Percentiles rank a stretch among this genome's conserved stretches.
Conservation (phyloP, 495 filamentous ascomycete species). For the Hypoxylon lienhwacheense region DNA sequence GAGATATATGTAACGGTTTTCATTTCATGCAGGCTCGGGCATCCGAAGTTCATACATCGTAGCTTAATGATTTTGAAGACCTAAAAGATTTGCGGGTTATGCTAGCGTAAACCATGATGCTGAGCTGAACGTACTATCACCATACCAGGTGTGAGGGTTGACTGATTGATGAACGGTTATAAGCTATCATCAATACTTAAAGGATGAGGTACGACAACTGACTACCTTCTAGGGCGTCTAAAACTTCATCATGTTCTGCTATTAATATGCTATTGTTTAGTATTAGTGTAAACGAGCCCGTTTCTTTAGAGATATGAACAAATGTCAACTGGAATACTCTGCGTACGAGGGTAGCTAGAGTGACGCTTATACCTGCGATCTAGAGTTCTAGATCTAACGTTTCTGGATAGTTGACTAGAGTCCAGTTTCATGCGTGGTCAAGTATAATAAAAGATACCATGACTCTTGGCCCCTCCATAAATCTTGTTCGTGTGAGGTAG, state of each 20-base stretch:
- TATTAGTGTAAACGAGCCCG: no score
- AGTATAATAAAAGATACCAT: no score
- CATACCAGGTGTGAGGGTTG: slow-evolving; percentile 9
- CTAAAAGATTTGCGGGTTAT: slow-evolving; percentile 13
- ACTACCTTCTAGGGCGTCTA: neutral
- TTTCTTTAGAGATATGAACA: no score
- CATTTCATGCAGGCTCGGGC: slow-evolving; percentile 9
- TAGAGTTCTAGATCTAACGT: no score
- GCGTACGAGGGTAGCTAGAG: no score
- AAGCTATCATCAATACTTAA: slow-evolving; percentile 20
- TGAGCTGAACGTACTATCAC: slow-evolving; percentile 16
- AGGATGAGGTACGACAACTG: neutral
- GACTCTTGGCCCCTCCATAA: neutral
- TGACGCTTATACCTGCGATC: no score
- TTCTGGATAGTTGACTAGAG: no score
- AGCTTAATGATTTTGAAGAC: slow-evolving; percentile 15
- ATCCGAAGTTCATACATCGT: slow-evolving; percentile 12
- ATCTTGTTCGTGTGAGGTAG: neutral
- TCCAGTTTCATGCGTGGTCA: no score
- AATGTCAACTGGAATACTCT: no score
- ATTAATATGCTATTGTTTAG: no score
- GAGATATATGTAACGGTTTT: slow-evolving; percentile 12
- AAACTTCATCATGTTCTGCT: no score
- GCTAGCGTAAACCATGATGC: slow-evolving; percentile 25
- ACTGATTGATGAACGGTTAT: slow-evolving; percentile 9